phyloP scores from a whole-genome alignment of 768 basidiomycete genomes.

The Trametes sanguinea region DNA sequence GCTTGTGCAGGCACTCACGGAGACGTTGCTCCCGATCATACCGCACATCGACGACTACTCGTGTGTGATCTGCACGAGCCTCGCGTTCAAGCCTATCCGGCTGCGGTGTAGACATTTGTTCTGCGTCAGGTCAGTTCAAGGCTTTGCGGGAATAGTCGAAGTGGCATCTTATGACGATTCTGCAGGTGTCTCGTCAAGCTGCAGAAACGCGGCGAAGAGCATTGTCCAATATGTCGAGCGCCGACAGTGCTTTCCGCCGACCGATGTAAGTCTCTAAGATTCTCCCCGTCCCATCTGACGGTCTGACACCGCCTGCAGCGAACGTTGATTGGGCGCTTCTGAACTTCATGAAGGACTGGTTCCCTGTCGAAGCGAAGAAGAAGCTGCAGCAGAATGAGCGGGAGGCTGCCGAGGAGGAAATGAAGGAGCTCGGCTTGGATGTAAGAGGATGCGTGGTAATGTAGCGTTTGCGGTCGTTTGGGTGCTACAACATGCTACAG shows the following conservation, averaged over 20 bases:
- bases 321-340: slow-evolving; percentile 80
- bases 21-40: slow-evolving; percentile 78
- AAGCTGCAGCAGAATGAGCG: slow-evolving; percentile 76
- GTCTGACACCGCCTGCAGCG: too few species aligned
- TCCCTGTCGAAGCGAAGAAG: slow-evolving; percentile 75
- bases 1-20: slow-evolving; percentile 81
- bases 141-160: background rate
- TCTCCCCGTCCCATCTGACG: too few species aligned
- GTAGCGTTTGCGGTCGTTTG: background rate
- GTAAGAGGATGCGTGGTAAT: slow-evolving; percentile 19
- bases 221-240: slow-evolving; percentile 86
- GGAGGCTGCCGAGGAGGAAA: slow-evolving; percentile 71
- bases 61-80: slow-evolving; percentile 84
- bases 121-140: slow-evolving; percentile 54
- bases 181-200: slow-evolving; percentile 80
- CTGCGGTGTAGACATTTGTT: slow-evolving; percentile 80
- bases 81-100: slow-evolving; percentile 92
- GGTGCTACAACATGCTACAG: background rate
- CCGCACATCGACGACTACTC: slow-evolving; percentile 83
- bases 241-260: slow-evolving; percentile 77
- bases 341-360: slow-evolving; percentile 92
- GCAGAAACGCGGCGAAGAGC: slow-evolving; percentile 73
- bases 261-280: too few species aligned
- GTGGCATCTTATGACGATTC: background rate
- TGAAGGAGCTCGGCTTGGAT: slow-evolving; percentile 64